A percentile compares a stretch with the other conserved stretches of the same genome.
Conservation (phyloP, 495 filamentous ascomycete genomes). For the Friedmanniomyces endolithicus region DNA sequence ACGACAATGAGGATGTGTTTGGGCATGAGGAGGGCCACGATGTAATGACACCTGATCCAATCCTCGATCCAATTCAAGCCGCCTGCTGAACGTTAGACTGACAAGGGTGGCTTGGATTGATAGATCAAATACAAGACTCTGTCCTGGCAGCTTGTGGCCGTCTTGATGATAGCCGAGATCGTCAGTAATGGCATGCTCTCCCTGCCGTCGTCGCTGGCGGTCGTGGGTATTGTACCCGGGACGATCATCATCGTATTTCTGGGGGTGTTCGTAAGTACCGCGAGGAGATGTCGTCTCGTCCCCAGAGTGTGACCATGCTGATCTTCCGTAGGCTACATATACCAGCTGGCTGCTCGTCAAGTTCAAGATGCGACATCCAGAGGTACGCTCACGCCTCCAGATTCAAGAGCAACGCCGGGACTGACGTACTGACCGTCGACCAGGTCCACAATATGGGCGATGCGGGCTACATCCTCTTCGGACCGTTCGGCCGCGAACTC, state of each 20-base stretch:
- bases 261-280: neutral
- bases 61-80: neutral
- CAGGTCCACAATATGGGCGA: slow-evolving; percentile 32
- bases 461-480: slow-evolving; percentile 28
- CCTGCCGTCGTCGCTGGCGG: slow-evolving; percentile 41
- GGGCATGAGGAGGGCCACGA: slow-evolving; percentile 27
- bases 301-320: neutral
- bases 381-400: neutral
- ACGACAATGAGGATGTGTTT: slow-evolving; percentile 25
- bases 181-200: slow-evolving; percentile 50
- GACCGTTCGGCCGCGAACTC: slow-evolving; percentile 25
- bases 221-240: slow-evolving; percentile 46
- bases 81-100: neutral
- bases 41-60: slow-evolving; percentile 15
- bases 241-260: slow-evolving; percentile 31
- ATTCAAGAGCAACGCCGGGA: neutral
- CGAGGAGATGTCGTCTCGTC: neutral
- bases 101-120: neutral
- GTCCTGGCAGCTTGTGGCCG: slow-evolving; percentile 41
- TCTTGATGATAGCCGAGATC: slow-evolving; percentile 52
- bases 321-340: slow-evolving; percentile 27
- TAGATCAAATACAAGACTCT: slow-evolving; percentile 48
- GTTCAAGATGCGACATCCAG: slow-evolving; percentile 30
- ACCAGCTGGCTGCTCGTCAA: slow-evolving; percentile 32
- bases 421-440: neutral